phyloP scores from a whole-genome alignment of 208 protist species.

The Angomonas desouzai region DNA sequence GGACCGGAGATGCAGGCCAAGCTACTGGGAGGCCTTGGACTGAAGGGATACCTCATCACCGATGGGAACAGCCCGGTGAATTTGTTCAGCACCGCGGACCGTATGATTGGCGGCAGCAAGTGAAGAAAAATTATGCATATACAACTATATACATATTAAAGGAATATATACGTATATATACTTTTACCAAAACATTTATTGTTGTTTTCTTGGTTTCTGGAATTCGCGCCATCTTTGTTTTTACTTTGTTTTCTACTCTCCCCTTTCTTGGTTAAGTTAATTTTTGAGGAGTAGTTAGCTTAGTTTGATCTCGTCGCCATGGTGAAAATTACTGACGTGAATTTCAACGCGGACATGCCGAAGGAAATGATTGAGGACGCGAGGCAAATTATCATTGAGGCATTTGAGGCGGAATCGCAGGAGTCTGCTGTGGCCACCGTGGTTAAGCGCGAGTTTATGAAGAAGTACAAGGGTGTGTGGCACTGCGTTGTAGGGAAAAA shows the following conservation, averaged over 20 bases:
- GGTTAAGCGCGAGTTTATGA: conserved; percentile 85
- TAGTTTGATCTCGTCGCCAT: conserved; percentile 28
- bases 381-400: conserved; percentile 61
- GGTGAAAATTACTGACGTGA: conserved; percentile 75
- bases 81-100: conserved; percentile 93
- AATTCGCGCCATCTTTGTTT: too few relatives aligned
- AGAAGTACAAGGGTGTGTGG: conserved; percentile 93
- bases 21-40: conserved; percentile 91
- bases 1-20: conserved; percentile 95
- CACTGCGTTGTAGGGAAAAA: conserved; percentile 99
- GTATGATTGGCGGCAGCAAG: conserved; percentile 67
- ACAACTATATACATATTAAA: too few relatives aligned
- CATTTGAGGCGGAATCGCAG: conserved; percentile 71
- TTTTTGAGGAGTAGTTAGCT: conserved; percentile 12
- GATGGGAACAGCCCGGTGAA: conserved; percentile 96
- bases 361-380: conserved; percentile 88
- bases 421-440: conserved; percentile 80
- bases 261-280: conserved; percentile 19
- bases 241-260: conserved; percentile 3
- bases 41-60: conserved; percentile 95
- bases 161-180: too few relatives aligned
- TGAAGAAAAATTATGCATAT: conserved; percentile 7
- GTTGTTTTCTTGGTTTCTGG: too few relatives aligned
- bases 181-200: too few relatives aligned
- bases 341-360: conserved; percentile 87